Evolutionary conservation across 495 filamentous ascomycete species (phyloP), one percentile per base, ranked within the genome.

Genomic region (Ascobolus immersus): DNA sequence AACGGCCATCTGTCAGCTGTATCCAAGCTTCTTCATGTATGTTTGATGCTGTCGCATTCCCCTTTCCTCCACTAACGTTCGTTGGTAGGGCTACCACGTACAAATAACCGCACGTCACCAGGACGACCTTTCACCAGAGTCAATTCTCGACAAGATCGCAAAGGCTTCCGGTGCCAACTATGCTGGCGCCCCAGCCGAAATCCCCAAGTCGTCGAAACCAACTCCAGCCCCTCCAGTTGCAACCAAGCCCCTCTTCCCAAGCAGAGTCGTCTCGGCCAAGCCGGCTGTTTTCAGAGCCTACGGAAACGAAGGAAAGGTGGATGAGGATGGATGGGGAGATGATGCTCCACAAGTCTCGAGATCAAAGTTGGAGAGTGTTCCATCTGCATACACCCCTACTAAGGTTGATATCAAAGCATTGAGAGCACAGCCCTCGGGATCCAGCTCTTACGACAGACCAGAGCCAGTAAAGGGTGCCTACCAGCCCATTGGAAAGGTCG

Each of bases 81-180:
- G 24, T 24, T 38, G 12, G 13, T 48, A 74, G 68, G 86, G 86
- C 27, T 94, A 94, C 47, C 86, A 99, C 52, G 80, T 99, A 26
- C 89, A 94, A 55, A 69, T 99, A 33, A 92, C 80, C 22, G 86
- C 86, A 32, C 74, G 86, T 29, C 84, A 82, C 34, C 79, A 93
- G 35, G 59, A 64, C 28, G 81, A 99, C 44, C 61, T 99, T 33
- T 72, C 69, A 2, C 79, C 80, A 4, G 79, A 90, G 43, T 61
- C 62, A 21, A 94, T 99, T 33, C 56, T 94, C 5, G 72, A 89
- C 38, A 92, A 90, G 50, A 76, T 94, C n/a, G 71, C 80, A 28
- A 86, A 94, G 59, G 71, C 89, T 11, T 94, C 89, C 22, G 89
- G 86, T 20, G 68, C 89, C 24, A 99, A 90, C 44, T 99, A 94